A percentile compares a stretch with the other conserved stretches of the same genome.
phyloP scores from a whole-genome alignment of 164 flowering plant genomes.

The Vitis labrusca region DNA sequence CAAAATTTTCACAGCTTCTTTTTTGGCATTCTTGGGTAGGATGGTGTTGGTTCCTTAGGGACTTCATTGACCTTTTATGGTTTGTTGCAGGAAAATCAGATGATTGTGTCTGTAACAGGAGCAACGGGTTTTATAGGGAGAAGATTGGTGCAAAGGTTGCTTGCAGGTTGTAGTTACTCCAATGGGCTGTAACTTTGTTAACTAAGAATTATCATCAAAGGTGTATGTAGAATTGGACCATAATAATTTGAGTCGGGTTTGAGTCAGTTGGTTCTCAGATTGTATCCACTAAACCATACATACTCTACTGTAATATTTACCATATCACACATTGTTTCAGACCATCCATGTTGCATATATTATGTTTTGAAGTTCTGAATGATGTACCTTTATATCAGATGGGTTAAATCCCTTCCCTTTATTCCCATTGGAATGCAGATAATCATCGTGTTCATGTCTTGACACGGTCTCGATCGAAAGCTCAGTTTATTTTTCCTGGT shows the following conservation, averaged over 20 bases:
- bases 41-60: constrained; percentile 4
- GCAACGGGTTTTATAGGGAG: constrained; percentile 94
- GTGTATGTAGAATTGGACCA: background rate
- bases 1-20: no score
- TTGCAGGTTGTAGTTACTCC: constrained; percentile 49
- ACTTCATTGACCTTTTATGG: constrained; percentile 9
- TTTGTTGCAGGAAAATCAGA: constrained; percentile 51
- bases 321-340: no score
- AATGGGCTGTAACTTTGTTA: no score
- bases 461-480: constrained; percentile 85
- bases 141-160: constrained; percentile 83
- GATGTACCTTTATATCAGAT: background rate
- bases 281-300: background rate
- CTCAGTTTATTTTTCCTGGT: constrained; percentile 88
- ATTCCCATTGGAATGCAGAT: constrained; percentile 45
- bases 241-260: background rate
- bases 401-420: constrained; percentile 1
- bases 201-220: background rate
- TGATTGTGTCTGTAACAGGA: constrained; percentile 84
- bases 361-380: no score
- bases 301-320: no score
- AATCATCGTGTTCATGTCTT: constrained; percentile 72
- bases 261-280: background rate
- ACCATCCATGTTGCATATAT: no score
- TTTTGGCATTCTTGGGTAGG: no score